Percentiles rank a stretch among this genome's conserved stretches.
Conservation (phyloP, 192 early-diverging fungal genomes). For the Spizellomyces sp. region DNA sequence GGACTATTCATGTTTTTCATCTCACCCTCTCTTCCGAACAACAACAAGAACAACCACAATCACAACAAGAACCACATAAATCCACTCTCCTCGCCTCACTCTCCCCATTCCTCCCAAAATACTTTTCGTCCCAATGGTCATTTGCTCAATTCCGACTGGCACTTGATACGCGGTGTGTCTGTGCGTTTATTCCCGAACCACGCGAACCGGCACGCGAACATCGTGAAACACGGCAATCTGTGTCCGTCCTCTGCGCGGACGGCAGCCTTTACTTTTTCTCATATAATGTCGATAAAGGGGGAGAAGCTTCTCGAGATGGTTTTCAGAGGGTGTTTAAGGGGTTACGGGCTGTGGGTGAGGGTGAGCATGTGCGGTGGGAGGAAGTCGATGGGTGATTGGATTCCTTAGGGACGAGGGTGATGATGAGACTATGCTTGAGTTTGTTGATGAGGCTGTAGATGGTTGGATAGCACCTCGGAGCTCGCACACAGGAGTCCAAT, state of each 20-base stretch:
- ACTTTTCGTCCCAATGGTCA: conserved; percentile 93
- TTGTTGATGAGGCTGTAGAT: no score
- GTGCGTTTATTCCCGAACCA: conserved; percentile 64
- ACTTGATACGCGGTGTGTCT: conserved; percentile 77
- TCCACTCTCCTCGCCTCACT: conserved; percentile 33
- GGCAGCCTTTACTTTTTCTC: conserved; percentile 85
- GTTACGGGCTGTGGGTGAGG: conserved; percentile 2
- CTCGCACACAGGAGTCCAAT: no score
- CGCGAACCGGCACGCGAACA: not conserved
- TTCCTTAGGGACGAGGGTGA: no score
- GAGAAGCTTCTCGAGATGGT: conserved; percentile 61
- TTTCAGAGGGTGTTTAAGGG: conserved; percentile 45
- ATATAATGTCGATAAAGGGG: conserved; percentile 75
- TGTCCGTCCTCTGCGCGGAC: conserved; percentile 76
- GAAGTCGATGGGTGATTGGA: not conserved
- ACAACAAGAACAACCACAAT: conserved; percentile 26
- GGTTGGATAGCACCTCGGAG: no score
- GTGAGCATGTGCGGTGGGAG: conserved; percentile 9
- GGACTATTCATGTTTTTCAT: conserved; percentile 92
- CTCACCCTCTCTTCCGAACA: conserved; percentile 44
- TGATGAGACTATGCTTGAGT: no score
- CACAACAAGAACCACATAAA: conserved; percentile 22
- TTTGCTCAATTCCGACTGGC: conserved; percentile 86
- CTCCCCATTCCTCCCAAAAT: conserved; percentile 73
- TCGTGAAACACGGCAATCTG: not conserved